Base-by-base conservation (phyloP, 2,329 filamentous ascomycete genomes). In the Whalleya microplaca region DNA sequence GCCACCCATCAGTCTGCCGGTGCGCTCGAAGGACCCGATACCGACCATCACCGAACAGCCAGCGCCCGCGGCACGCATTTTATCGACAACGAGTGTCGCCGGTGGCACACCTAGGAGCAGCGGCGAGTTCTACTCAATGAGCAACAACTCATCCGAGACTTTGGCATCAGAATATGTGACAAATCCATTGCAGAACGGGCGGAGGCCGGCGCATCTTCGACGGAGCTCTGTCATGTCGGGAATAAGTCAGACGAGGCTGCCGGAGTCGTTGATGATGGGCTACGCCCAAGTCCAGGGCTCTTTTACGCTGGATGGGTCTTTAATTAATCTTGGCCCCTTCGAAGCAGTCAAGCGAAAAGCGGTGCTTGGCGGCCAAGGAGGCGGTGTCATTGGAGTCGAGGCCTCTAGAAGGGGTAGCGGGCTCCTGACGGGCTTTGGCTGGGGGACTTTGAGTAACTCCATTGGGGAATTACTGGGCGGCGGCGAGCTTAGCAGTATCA, bases 311-410 rank as follows among this genome's bases (percentile, higher is more conserved):
- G 95, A 99, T 69, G 92, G 92, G 0, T 96, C 95, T 1, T 78
- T 99, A 20, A 87, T 99, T 57, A 94, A 96, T 66, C 87, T 96
- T 41, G 86, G 86, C 0, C 91, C 91, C 0, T 99, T 99, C 67
- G 95, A 99, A 70, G 91, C 96, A 67, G 93, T 98, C 41, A 99
- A 99, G 73, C 85, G 93, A 56, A 97, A 96, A 75, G 93, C 91
- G 2, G 92, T 96, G 6, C 85, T 96, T 4, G 91, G 92, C 47
- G 90, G 90, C 1, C 92, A 96, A 68, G 91, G 91, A 37, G 91
- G 91, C 43, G 92, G 92, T 32, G 92, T 96, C 1, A 86, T 96
- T 48, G 91, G 91, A 10, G 78, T 96, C 9, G 91, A 96, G 63
- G 82, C 84, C 16, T 75, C 76, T 1, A 95, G 91, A 71, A 84